Conservation (phyloP, 306 rosid species). For the Pyrus communis region DNA sequence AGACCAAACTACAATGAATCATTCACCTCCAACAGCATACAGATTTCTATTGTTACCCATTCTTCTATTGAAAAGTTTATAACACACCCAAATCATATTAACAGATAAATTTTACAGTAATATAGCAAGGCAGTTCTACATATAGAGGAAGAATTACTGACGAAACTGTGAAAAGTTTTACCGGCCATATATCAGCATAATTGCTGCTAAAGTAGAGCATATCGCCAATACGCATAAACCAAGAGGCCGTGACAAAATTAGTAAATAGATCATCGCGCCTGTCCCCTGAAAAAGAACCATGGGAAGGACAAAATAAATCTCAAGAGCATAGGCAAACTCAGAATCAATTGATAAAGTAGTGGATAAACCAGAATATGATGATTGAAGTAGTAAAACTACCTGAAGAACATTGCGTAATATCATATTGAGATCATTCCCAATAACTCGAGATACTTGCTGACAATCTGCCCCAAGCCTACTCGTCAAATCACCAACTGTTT, state of each 20-base stretch:
- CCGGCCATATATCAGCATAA: constrained; percentile 80
- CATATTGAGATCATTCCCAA: constrained; percentile 92
- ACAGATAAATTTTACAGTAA: not conserved
- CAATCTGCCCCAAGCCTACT: constrained; percentile 99
- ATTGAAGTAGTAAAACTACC: constrained; percentile 30
- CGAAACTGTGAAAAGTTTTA: constrained; percentile 26
- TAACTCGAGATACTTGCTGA: constrained; percentile 94
- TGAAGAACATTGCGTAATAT: constrained; percentile 81
- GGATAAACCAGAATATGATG: constrained; percentile 49
- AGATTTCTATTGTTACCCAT: not conserved
- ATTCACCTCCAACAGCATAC: not conserved
- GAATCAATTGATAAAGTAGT: constrained; percentile 6
- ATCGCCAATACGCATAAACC: constrained; percentile 71
- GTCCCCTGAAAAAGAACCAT: constrained; percentile 46
- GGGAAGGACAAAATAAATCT: constrained; percentile 8
- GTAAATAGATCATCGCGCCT: constrained; percentile 75
- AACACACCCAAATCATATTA: not conserved
- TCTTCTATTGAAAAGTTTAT: too few relatives aligned
- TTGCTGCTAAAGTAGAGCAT: constrained; percentile 62
- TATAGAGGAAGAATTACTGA: constrained; percentile 13
- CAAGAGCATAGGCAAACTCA: constrained; percentile 10
- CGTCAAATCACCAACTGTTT: constrained; percentile 94
- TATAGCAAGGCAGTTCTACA: not conserved
- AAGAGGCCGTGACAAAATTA: constrained; percentile 83
- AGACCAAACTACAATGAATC: not conserved